A percentile compares a stretch with the other conserved stretches of the same genome.
These are phyloP conservation scores for Porphyrellus sp. DNA, from an alignment of 1,284 basidiomycete genomes.

Conservation along the genomic window DNA sequence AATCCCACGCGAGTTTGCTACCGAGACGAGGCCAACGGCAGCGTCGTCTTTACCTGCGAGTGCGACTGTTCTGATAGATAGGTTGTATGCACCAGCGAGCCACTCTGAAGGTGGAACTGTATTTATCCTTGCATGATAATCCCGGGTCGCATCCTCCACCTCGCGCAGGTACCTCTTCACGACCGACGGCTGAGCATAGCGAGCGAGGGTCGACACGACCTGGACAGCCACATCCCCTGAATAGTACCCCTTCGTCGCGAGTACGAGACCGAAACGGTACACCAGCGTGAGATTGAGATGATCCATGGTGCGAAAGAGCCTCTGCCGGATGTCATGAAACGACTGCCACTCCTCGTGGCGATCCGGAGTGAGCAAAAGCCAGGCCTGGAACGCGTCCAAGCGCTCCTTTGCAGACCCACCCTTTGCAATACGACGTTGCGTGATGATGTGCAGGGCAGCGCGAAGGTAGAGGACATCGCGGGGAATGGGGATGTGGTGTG, in stretches of 20 bases:
- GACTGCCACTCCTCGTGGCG: conserved; percentile 15
- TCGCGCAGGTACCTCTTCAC: conserved; percentile 24
- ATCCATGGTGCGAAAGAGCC: conserved; percentile 27
- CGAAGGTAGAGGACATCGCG: conserved; percentile 25
- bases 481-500: conserved; percentile 23
- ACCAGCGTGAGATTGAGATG: conserved; percentile 30
- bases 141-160: conserved; percentile 16
- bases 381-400: conserved; percentile 22
- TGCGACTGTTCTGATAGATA: conserved; percentile 25
- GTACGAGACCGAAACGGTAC: conserved; percentile 26
- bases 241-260: conserved; percentile 32
- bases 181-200: conserved; percentile 21
- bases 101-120: conserved; percentile 1
- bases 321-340: conserved; percentile 25
- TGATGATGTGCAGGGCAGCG: conserved; percentile 28
- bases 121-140: conserved; percentile 6
- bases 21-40: conserved; percentile 20
- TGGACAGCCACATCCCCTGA: conserved; percentile 17
- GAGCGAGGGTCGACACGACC: conserved; percentile 24
- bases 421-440: conserved; percentile 4
- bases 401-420: conserved; percentile 10
- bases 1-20: conserved; percentile 18
- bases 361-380: conserved; percentile 30
- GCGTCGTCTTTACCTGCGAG: conserved; percentile 19
- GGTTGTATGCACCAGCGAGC: conserved; percentile 18